Evolutionary conservation across 2,329 filamentous ascomycete species (phyloP).

Genomic region (Fusarium foetens): DNA sequence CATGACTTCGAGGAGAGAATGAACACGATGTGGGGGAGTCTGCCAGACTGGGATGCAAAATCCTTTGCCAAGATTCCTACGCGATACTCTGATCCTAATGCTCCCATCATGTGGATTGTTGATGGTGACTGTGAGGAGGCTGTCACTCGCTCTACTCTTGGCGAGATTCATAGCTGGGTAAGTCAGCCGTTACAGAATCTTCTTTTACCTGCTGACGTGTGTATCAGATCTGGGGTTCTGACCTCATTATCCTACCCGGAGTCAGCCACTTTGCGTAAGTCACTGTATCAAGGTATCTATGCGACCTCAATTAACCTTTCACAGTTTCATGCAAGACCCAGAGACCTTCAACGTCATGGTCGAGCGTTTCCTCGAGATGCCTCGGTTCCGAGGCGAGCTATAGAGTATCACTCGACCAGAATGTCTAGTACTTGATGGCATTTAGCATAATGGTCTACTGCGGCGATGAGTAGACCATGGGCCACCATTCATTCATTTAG

Average conservation of each 20-base stretch:
- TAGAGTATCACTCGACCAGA: rapidly evolving
- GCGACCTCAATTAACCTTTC: rapidly evolving
- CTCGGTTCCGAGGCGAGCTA: background rate
- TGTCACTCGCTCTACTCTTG: background rate
- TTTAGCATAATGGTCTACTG: rapidly evolving
- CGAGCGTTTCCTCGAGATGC: background rate
- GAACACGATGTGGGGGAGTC: background rate
- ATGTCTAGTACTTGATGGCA: rapidly evolving
- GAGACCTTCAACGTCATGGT: background rate
- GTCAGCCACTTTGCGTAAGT: constrained; percentile 16
- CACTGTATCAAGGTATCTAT: rapidly evolving
- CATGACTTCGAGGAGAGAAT: background rate
- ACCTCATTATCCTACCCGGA: background rate
- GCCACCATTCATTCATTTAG: background rate
- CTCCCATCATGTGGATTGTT: background rate
- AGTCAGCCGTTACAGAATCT: rapidly evolving
- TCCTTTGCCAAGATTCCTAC: background rate
- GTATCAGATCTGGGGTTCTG: background rate
- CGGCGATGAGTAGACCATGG: rapidly evolving
- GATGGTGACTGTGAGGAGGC: background rate
- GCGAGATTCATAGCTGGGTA: background rate
- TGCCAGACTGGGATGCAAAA: background rate
- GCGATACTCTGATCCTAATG: background rate
- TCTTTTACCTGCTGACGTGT: rapidly evolving
- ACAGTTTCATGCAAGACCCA: background rate